Percentiles rank a stretch among this genome's conserved stretches.
These are phyloP conservation scores for Salix arbutifolia DNA, from an alignment of 345 rosid species.

Conservation along the genomic window DNA sequence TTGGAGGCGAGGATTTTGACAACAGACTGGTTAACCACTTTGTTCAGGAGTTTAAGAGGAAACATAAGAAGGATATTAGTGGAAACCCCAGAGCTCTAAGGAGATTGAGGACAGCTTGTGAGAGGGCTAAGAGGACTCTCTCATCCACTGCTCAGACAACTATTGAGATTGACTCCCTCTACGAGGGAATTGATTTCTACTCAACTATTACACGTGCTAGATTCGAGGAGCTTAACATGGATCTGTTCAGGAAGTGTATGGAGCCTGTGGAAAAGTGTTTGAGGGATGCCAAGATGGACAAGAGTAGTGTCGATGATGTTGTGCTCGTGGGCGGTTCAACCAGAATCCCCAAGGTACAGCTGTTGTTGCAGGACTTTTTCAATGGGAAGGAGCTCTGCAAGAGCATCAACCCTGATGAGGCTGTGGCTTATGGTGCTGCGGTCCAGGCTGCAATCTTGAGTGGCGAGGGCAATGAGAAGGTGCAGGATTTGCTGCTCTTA, in stretches of 20 bases:
- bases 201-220: slow-evolving; percentile 17
- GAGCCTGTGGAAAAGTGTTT: slow-evolving; percentile 23
- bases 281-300: slow-evolving; percentile 29
- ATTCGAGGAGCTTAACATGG: slow-evolving; percentile 26
- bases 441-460: slow-evolving; percentile 19
- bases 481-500: slow-evolving; percentile 18
- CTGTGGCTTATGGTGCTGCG: slow-evolving; percentile 26
- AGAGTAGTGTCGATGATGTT: slow-evolving; percentile 16
- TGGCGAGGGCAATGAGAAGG: slow-evolving; percentile 20
- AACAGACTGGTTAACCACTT: slow-evolving; percentile 27
- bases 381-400: slow-evolving; percentile 27
- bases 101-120: slow-evolving; percentile 29
- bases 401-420: slow-evolving; percentile 23
- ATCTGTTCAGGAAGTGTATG: slow-evolving; percentile 26
- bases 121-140: slow-evolving; percentile 28
- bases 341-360: slow-evolving; percentile 25
- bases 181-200: slow-evolving; percentile 24
- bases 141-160: slow-evolving; percentile 31
- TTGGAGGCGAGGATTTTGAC: slow-evolving; percentile 25
- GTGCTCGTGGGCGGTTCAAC: slow-evolving; percentile 27
- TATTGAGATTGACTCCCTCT: slow-evolving; percentile 23
- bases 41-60: slow-evolving; percentile 19
- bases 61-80: slow-evolving; percentile 24
- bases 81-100: slow-evolving; percentile 26
- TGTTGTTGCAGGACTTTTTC: slow-evolving; percentile 23